Evolutionary conservation across 345 rosid genomes (phyloP), one percentile per base, ranked within the genome.

Genomic region (Limnanthes douglasii): DNA sequence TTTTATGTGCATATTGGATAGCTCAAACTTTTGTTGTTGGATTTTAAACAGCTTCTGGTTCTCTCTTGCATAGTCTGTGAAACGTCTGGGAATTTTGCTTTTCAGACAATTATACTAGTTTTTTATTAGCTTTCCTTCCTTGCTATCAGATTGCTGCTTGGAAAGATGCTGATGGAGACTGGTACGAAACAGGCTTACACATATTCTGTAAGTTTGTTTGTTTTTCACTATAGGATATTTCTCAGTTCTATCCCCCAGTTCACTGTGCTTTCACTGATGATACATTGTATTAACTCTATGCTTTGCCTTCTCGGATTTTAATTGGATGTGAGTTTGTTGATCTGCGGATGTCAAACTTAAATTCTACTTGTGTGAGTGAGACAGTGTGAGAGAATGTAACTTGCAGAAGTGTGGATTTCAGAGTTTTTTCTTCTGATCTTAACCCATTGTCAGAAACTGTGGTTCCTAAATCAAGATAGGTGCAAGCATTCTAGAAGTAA

Each of bases 201-300:
- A 83, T 83, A 56, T 88, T 88, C 62, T 88, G 95, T 88, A 69
- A 82, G 95, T 59, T 31, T n/a, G n/a, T n/a, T n/a, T n/a, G n/a
- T n/a, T n/a, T n/a, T n/a, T n/a, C n/a, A n/a, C n/a, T n/a, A n/a
- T n/a, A n/a, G n/a, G n/a, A n/a, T n/a, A n/a, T n/a, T n/a, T n/a
- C n/a, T n/a, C n/a, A n/a, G n/a, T n/a, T n/a, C n/a, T n/a, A n/a
- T n/a, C n/a, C n/a, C n/a, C n/a, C n/a, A n/a, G n/a, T n/a, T n/a
- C n/a, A n/a, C n/a, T n/a, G n/a, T n/a, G n/a, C n/a, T n/a, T n/a
- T n/a, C n/a, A n/a, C n/a, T n/a, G n/a, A n/a, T n/a, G n/a, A n/a
- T n/a, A n/a, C n/a, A n/a, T n/a, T n/a, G n/a, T n/a, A n/a, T n/a
- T n/a, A n/a, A n/a, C n/a, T n/a, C n/a, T n/a, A n/a, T n/a, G n/a